A percentile compares a stretch with the other conserved stretches of the same genome.
Conservation (phyloP, 257 asterid genomes). For the Salvia rosmarinus region DNA sequence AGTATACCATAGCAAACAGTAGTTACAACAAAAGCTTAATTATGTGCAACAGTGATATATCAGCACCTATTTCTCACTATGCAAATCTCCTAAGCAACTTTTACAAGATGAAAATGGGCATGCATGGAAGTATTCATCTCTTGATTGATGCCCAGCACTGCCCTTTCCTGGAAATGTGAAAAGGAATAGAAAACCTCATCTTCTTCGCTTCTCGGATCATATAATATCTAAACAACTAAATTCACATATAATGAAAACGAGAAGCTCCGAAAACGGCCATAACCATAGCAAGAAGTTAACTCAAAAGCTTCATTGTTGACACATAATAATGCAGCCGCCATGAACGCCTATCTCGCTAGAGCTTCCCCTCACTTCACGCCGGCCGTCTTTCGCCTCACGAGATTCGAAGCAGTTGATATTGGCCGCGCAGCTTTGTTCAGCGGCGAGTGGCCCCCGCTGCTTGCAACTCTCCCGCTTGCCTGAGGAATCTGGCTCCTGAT, state of each 20-base stretch:
- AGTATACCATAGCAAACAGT: background rate
- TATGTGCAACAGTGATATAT: background rate
- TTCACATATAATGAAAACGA: background rate
- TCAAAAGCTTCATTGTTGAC: background rate
- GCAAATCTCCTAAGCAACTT: background rate
- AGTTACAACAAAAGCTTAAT: conserved; percentile 19
- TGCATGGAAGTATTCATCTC: background rate
- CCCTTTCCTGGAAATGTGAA: background rate
- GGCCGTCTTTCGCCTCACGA: conserved; percentile 49
- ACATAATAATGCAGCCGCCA: background rate
- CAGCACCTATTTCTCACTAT: background rate
- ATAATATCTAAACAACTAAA: background rate
- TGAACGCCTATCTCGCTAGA: background rate
- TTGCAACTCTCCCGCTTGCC: conserved; percentile 55
- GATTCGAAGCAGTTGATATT: conserved; percentile 38
- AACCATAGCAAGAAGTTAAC: background rate
- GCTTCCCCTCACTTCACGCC: conserved; percentile 50
- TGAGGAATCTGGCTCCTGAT: conserved; percentile 72
- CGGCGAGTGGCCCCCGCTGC: conserved; percentile 45
- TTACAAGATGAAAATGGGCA: conserved; percentile 12
- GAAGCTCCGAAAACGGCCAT: background rate
- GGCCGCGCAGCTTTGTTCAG: conserved; percentile 46
- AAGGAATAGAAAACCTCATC: background rate
- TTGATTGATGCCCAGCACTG: background rate
- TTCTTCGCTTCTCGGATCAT: background rate